Base-by-base conservation (phyloP, 1,284 basidiomycete genomes). In the Austroboletus niveus region DNA sequence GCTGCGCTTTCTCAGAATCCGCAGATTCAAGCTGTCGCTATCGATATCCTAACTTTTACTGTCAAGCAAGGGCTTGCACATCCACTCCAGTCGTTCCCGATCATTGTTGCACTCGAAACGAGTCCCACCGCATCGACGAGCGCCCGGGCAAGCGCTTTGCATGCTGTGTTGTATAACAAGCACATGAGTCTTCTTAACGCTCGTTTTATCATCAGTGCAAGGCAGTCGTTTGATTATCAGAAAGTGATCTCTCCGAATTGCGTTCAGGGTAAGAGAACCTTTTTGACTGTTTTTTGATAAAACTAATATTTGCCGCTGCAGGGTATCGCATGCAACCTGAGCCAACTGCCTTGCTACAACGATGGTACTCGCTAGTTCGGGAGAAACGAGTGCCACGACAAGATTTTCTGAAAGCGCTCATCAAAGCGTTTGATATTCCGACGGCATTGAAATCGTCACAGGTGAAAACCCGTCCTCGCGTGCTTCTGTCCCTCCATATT, bases 51-150 rank as follows among this genome's bases (percentile, higher is more conserved):
- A 45, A 87, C 82, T 32, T 94, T 96, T 62, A 94, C 94, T 0
- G 84, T 99, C 60, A 92, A 89, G 65, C 95, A 98, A 71, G 97
- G 97, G 1, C 77, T 99, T 38, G 92, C 93, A 12, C 96, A 99
- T 70, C 97, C 97, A 1, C 78, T 98, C 5, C 87, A 91, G 85
- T 96, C 92, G 39, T 85, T 98, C 61, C 94, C 97, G 0, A 82
- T 94, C 30, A 88, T 99, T 50, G 85, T 99, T 11, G 91, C 96
- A 2, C 79, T 99, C 12, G 95, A 98, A 70, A 97, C 95, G 0
- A 88, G 88, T 58, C 75, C 85, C 4, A 79, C 81, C 47, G 56
- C 71, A 1, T 66, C 70, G 3, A 73, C 95, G 27, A 85, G 88
- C 48, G 77, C 80, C 34, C 81, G 91, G 47, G 97, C 95, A 0